These are phyloP conservation scores for Clonostachys sp. DNA, from an alignment of 2,329 filamentous ascomycete species.

Conservation along the genomic window DNA sequence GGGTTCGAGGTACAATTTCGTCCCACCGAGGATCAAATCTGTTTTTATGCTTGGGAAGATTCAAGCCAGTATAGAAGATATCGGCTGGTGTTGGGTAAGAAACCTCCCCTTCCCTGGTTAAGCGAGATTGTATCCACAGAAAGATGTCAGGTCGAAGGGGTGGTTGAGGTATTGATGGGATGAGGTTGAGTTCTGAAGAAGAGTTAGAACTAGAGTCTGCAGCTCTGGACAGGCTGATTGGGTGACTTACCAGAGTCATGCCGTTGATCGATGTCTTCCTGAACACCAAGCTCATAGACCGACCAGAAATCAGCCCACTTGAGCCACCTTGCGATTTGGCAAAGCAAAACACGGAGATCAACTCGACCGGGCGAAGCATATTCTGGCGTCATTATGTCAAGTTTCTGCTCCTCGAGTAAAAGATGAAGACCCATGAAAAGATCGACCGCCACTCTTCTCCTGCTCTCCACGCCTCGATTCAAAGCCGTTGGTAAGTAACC, in stretches of 20 bases:
- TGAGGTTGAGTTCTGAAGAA: conserved; percentile 20
- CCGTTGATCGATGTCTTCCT: conserved; percentile 34
- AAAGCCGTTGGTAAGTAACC: conserved; percentile 64
- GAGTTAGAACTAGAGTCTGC: conserved; percentile 3
- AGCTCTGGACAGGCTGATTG: not conserved
- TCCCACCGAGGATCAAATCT: conserved; percentile 35
- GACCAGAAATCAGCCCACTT: conserved; percentile 54
- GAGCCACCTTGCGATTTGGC: conserved; percentile 80
- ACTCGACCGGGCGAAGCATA: conserved; percentile 34
- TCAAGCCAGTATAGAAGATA: conserved; percentile 33
- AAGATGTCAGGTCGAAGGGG: conserved; percentile 34
- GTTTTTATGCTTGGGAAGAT: conserved; percentile 25
- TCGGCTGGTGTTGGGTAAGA: conserved; percentile 37
- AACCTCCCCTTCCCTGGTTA: conserved; percentile 28
- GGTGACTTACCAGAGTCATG: conserved; percentile 31
- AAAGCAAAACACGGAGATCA: conserved; percentile 67
- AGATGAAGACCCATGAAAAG: conserved; percentile 77
- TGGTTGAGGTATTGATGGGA: conserved; percentile 24
- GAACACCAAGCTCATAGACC: conserved; percentile 48
- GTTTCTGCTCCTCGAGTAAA: conserved; percentile 83
- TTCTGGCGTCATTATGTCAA: conserved; percentile 55
- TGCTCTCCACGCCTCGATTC: conserved; percentile 46
- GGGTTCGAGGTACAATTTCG: conserved; percentile 58
- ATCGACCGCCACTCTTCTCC: conserved; percentile 58
- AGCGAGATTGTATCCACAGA: conserved; percentile 46